Evolutionary conservation across 2,329 filamentous ascomycete species (phyloP).

Genomic region (Fusarium protoensiforme): DNA sequence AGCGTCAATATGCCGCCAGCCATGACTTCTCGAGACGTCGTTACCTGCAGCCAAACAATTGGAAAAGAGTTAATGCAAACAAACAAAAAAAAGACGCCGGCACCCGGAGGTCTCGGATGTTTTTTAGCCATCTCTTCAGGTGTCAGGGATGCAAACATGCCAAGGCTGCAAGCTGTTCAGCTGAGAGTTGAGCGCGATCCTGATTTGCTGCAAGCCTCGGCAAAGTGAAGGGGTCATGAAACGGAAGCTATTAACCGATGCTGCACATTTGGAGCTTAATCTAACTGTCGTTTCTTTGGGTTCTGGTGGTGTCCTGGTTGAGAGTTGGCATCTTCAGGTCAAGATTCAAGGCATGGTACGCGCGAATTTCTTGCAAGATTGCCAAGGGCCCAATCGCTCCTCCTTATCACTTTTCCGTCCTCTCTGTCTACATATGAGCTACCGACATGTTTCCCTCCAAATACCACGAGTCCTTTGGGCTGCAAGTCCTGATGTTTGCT

Average conservation of each 20-base stretch:
- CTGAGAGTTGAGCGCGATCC: background rate
- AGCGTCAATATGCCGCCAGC: background rate
- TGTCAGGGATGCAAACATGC: background rate
- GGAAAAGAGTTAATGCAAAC: background rate
- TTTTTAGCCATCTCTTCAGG: background rate
- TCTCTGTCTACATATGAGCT: too few species aligned
- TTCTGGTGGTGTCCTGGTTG: background rate
- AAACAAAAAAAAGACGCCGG: background rate
- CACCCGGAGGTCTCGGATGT: background rate
- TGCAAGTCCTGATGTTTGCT: background rate
- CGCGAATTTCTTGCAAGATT: background rate
- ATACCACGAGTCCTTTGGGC: background rate
- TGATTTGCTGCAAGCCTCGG: background rate
- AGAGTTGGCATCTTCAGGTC: background rate
- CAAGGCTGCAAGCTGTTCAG: conserved; percentile 1
- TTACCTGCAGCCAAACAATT: background rate
- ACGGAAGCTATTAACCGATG: background rate
- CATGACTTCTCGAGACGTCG: background rate
- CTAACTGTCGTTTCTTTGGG: background rate
- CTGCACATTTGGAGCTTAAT: background rate
- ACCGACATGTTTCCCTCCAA: background rate
- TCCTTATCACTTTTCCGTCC: background rate
- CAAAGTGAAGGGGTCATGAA: background rate
- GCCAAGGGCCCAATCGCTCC: background rate
- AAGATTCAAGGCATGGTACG: background rate